Evolutionary conservation across 2,329 filamentous ascomycete species (phyloP).

Genomic region (Paracamarosporium sp.): DNA sequence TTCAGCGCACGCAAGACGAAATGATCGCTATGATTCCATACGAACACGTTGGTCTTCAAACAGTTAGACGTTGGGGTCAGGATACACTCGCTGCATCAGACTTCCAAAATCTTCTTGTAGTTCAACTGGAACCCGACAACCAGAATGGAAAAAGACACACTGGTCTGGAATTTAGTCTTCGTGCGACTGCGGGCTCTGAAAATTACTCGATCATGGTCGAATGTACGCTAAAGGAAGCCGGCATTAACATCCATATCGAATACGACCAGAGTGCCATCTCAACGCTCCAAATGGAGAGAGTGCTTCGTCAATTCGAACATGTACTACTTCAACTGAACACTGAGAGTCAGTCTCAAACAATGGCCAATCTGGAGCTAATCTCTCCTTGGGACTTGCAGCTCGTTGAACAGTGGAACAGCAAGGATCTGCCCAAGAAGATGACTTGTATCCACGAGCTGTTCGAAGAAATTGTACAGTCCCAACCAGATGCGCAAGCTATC

Average conservation of each 20-base stretch:
- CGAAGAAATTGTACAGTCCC: not conserved
- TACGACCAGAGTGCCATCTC: conserved; percentile 6
- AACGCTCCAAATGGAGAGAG: conserved; percentile 4
- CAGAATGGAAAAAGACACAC: not conserved
- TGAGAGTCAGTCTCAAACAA: not conserved
- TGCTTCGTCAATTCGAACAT: conserved; percentile 12
- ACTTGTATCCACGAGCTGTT: conserved; percentile 11
- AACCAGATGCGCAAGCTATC: conserved; percentile 16
- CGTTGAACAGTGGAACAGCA: conserved; percentile 8
- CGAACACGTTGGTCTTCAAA: conserved; percentile 38
- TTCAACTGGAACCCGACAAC: conserved; percentile 45
- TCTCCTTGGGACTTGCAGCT: conserved; percentile 9
- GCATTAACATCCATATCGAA: not conserved
- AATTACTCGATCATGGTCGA: conserved; percentile 2
- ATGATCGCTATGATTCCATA: conserved; percentile 19
- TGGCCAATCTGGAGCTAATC: conserved; percentile 13
- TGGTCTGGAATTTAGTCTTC: not conserved
- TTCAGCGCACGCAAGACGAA: not conserved
- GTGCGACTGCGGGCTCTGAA: not conserved
- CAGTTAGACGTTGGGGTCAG: conserved; percentile 46
- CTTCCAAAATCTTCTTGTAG: conserved; percentile 58
- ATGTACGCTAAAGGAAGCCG: not conserved
- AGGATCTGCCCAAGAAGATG: not conserved
- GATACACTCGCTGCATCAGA: conserved; percentile 62
- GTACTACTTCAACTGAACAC: conserved; percentile 15